Evolutionary conservation across 2,329 filamentous ascomycete species (phyloP).

Genomic region (Ophiostoma quercus): DNA sequence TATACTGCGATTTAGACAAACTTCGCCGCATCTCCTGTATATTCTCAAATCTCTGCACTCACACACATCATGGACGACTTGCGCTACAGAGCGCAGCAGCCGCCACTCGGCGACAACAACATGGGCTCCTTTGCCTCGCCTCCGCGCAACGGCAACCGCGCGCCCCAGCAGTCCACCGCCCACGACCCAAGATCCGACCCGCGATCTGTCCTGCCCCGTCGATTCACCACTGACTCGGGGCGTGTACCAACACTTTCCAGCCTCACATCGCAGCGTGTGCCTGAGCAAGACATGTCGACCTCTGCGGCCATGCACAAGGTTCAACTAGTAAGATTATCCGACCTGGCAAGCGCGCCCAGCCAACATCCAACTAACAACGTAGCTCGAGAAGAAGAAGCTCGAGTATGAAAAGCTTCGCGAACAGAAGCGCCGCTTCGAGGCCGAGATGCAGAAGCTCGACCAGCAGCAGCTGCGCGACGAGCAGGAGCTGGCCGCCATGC

Average conservation of each 20-base stretch:
- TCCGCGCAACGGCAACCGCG: slow-evolving; percentile 62
- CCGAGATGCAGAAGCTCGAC: slow-evolving; percentile 85
- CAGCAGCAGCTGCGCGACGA: slow-evolving; percentile 78
- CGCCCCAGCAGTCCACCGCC: slow-evolving; percentile 51
- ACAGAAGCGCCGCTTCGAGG: slow-evolving; percentile 82
- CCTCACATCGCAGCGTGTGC: slow-evolving; percentile 49
- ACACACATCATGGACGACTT: slow-evolving; percentile 60
- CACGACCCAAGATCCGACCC: slow-evolving; percentile 72
- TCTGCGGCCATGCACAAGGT: slow-evolving; percentile 61
- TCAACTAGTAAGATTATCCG: slow-evolving; percentile 56
- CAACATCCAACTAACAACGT: slow-evolving; percentile 4
- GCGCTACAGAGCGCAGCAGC: slow-evolving; percentile 71
- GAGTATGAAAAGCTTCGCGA: slow-evolving; percentile 89
- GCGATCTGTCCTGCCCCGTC: slow-evolving; percentile 73
- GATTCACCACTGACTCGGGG: slow-evolving; percentile 89
- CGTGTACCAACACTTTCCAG: slow-evolving; percentile 70
- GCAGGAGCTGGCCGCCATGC: slow-evolving; percentile 77
- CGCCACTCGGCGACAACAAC: slow-evolving; percentile 67
- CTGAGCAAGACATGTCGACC: slow-evolving; percentile 48
- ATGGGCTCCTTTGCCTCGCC: slow-evolving; percentile 72
- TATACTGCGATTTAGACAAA: neutral
- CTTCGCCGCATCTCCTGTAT: neutral
- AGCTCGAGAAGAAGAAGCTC: slow-evolving; percentile 91
- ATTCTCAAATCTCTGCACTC: too few relatives aligned
- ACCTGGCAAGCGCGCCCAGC: neutral